phyloP scores from a whole-genome alignment of 495 filamentous ascomycete species.

The Corynascus novoguineensis region DNA sequence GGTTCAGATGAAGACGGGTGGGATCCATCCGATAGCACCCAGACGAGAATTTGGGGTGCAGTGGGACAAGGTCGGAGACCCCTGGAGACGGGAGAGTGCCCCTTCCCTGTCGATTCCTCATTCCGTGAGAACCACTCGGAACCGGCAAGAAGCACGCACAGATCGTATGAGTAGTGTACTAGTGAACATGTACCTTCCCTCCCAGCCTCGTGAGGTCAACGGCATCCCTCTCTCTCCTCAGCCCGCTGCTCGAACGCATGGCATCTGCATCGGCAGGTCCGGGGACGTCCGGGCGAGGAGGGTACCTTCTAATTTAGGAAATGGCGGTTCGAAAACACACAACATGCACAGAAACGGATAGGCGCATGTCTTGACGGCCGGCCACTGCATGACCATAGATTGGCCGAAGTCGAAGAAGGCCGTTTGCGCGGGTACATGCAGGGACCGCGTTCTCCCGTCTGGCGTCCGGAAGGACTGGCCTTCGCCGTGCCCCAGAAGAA shows the following conservation, averaged over 20 bases:
- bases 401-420: background rate
- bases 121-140: background rate
- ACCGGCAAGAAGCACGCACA: background rate
- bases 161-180: no score
- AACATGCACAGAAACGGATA: background rate
- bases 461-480: background rate
- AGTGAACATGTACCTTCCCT: no score
- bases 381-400: no score
- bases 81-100: slow-evolving; percentile 3
- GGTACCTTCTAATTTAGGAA: background rate
- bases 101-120: background rate
- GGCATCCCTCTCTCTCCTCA: no score
- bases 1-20: background rate
- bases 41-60: background rate
- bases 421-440: slow-evolving; percentile 13
- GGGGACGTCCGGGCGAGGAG: background rate
- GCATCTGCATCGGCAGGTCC: slow-evolving; percentile 5
- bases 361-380: background rate
- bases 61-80: background rate
- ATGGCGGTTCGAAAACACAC: background rate
- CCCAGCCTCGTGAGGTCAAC: no score
- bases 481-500: background rate
- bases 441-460: no score
- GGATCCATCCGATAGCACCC: slow-evolving; percentile 4
- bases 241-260: no score